A percentile compares a stretch with the other conserved stretches of the same genome.
These are phyloP conservation scores for Aspergillus sclerotiicarbonarius DNA, from an alignment of 495 filamentous ascomycete genomes.

Conservation along the genomic window DNA sequence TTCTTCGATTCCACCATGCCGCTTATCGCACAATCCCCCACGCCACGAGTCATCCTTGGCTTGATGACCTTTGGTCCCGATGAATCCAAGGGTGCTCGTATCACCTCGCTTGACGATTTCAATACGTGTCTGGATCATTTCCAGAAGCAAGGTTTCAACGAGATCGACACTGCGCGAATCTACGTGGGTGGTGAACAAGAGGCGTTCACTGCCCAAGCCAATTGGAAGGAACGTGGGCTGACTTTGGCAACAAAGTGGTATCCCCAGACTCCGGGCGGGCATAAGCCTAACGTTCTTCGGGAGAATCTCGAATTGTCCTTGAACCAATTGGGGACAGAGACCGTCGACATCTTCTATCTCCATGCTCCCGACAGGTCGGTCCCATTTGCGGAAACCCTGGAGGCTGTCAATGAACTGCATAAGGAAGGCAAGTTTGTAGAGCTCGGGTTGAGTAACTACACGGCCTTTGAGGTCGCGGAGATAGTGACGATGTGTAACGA, in stretches of 20 bases:
- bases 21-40: conserved; percentile 50
- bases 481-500: conserved; percentile 78
- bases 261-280: conserved; percentile 54
- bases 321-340: conserved; percentile 69
- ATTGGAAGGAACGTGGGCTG: conserved; percentile 80
- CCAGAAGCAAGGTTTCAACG: conserved; percentile 70
- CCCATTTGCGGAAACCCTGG: conserved; percentile 77
- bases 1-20: conserved; percentile 39
- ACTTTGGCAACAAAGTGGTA: conserved; percentile 85
- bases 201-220: conserved; percentile 70
- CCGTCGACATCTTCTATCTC: conserved; percentile 85
- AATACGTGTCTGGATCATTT: conserved; percentile 65
- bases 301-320: conserved; percentile 63
- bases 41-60: conserved; percentile 57
- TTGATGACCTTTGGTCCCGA: conserved; percentile 60
- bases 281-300: conserved; percentile 59
- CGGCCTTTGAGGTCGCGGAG: conserved; percentile 89
- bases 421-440: conserved; percentile 84
- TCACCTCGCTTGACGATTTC: conserved; percentile 66
- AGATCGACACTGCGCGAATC: conserved; percentile 74
- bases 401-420: conserved; percentile 75
- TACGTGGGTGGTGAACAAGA: conserved; percentile 79
- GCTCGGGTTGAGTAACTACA: conserved; percentile 80
- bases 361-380: conserved; percentile 79
- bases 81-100: conserved; percentile 58